phyloP scores from a whole-genome alignment of 306 rosid species.

The Ziziphus jujuba region DNA sequence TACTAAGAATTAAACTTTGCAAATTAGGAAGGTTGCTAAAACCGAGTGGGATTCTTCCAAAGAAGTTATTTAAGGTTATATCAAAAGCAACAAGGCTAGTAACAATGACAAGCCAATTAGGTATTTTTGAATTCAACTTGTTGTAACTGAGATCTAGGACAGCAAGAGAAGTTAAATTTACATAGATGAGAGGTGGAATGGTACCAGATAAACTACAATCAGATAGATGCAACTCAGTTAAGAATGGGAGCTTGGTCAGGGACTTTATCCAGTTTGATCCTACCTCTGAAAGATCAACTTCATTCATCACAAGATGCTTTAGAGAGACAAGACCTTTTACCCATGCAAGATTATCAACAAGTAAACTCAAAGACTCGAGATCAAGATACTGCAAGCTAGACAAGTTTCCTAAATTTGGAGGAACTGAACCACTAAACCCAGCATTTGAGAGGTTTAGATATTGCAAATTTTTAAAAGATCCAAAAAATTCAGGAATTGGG shows the following conservation, averaged over 20 bases:
- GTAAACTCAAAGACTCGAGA: neutral
- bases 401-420: conserved; percentile 39
- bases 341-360: conserved; percentile 31
- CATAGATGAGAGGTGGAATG: conserved; percentile 19
- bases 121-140: conserved; percentile 34
- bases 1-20: conserved; percentile 8
- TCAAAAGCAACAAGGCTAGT: conserved; percentile 31
- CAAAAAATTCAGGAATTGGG: conserved; percentile 32
- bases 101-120: conserved; percentile 42
- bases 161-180: conserved; percentile 43
- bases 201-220: conserved; percentile 14
- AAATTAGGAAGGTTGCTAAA: conserved; percentile 34
- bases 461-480: conserved; percentile 37
- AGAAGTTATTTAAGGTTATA: conserved; percentile 6
- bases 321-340: conserved; percentile 33
- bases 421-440: conserved; percentile 35
- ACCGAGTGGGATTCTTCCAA: conserved; percentile 52
- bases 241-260: conserved; percentile 24
- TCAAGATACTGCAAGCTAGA: conserved; percentile 39
- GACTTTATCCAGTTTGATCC: conserved; percentile 28
- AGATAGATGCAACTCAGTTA: conserved; percentile 39
- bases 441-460: conserved; percentile 43
- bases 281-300: conserved; percentile 36
- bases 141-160: conserved; percentile 30
- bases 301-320: conserved; percentile 37